Percentiles rank a stretch among this genome's conserved stretches.
These are phyloP conservation scores for Globisporangium polare DNA, from an alignment of 352 stramenopile species.

Conservation along the genomic window DNA sequence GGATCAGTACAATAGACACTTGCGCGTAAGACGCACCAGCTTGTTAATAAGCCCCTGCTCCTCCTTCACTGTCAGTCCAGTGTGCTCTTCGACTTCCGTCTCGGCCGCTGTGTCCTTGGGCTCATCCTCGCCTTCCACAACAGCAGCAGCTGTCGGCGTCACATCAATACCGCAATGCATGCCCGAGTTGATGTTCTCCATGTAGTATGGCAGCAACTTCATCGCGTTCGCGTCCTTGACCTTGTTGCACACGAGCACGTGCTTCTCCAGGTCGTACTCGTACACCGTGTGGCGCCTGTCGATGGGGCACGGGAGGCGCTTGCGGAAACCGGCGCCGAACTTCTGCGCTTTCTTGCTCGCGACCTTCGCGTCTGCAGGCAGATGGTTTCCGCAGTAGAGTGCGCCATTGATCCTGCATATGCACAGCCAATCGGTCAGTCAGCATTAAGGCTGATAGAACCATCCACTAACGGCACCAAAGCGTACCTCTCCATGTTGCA, in stretches of 20 bases:
- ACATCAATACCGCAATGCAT: conserved; percentile 22
- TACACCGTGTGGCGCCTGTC: conserved; percentile 73
- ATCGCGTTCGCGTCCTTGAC: conserved; percentile 60
- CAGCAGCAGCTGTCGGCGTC: too few species aligned
- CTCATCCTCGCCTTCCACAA: conserved; percentile 9
- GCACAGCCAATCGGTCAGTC: neutral
- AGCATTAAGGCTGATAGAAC: neutral
- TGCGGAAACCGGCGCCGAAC: conserved; percentile 45
- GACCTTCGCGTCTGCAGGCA: conserved; percentile 31
- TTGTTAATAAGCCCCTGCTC: conserved; percentile 70
- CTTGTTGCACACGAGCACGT: conserved; percentile 77
- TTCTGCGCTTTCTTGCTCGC: conserved; percentile 64
- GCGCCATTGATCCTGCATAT: conserved; percentile 24
- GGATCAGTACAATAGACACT: neutral
- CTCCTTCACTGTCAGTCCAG: conserved; percentile 30
- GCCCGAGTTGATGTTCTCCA: conserved; percentile 78
- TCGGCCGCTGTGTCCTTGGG: conserved; percentile 1
- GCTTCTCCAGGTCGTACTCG: conserved; percentile 73
- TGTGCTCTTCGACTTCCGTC: conserved; percentile 28
- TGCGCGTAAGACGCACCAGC: conserved; percentile 26
- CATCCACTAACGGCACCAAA: neutral
- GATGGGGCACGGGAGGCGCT: conserved; percentile 71
- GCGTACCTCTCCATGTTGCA: conserved; percentile 74
- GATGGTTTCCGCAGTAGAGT: conserved; percentile 75
- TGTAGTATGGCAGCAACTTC: conserved; percentile 64